Base-by-base conservation (phyloP, 257 asterid genomes). In the Scutellaria galericulata region DNA sequence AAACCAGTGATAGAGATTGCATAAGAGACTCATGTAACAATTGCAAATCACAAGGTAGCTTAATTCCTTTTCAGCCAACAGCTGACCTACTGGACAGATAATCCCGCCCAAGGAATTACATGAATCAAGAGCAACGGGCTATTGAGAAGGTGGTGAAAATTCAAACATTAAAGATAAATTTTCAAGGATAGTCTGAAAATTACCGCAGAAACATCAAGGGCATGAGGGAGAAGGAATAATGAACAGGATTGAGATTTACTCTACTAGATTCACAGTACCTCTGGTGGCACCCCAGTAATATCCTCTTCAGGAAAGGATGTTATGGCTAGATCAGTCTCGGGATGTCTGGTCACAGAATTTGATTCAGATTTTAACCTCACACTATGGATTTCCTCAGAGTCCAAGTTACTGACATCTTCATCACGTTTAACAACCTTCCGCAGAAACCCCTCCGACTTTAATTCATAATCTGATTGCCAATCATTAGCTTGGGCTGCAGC, bases 211-310 rank as follows among this genome's bases (percentile, higher is more conserved):
- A 67, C 24, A 40, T 22, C 52, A 22, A 46, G 52, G 63, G 20
- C 57, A 68, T 50, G 22, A 65, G 56, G 70, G 61, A 55, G 50
- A 31, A 48, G 12, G 39, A 42, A 50, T 9, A 53, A 53, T 24
- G 35, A 22, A 73, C 22, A 64, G 61, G 64, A 59, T 62, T 48
- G 57, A 45, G 56, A 67, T 41, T 62, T 53, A 73, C 50, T 52
- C 15, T 24, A 61, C 3, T 75, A 59, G 58, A 77, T 57, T 56
- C 42, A 62, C 68, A 65, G 73, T 91, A 92, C 99, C 98, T 92
- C 99, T 42, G 96, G 98, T 47, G 98, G 98, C 74, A 87, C 85
- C 81, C 80, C 86, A 56, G 79, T 83, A n/a, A 86, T 92, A 78
- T 83, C 96, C 77, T 73, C 86, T 75, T 80, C 85, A 55, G 85